phyloP scores from a whole-genome alignment of 805 yeast species.

The Cyberlindnera samutprakarnensis region DNA sequence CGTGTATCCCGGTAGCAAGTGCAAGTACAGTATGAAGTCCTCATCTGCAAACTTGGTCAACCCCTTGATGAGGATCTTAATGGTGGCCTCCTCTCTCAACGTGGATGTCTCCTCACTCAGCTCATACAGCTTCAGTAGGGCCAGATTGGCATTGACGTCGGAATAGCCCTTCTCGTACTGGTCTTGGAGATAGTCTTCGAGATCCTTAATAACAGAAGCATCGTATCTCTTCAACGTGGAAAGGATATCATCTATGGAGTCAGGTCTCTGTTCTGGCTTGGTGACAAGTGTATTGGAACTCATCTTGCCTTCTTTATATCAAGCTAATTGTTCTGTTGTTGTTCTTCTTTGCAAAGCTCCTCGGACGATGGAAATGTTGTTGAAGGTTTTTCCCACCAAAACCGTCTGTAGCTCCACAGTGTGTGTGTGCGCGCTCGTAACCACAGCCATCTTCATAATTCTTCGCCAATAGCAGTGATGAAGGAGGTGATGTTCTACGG shows the following conservation, averaged over 20 bases:
- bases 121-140: conserved; percentile 36
- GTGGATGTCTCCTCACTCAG: conserved; percentile 27
- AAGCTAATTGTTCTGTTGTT: too few relatives aligned
- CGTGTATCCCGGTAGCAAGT: conserved; percentile 35
- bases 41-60: conserved; percentile 31
- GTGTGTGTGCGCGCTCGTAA: too few relatives aligned
- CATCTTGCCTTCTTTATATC: conserved; percentile 7
- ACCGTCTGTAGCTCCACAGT: too few relatives aligned
- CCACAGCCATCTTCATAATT: too few relatives aligned
- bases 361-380: too few relatives aligned
- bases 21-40: conserved; percentile 37
- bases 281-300: conserved; percentile 26
- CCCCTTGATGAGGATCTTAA: conserved; percentile 33
- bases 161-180: conserved; percentile 31
- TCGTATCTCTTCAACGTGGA: conserved; percentile 38
- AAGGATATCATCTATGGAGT: conserved; percentile 30
- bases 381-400: too few relatives aligned
- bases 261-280: conserved; percentile 32
- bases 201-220: conserved; percentile 32
- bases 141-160: conserved; percentile 38
- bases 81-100: conserved; percentile 31
- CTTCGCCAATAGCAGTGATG: too few relatives aligned
- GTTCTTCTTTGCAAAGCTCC: too few relatives aligned
- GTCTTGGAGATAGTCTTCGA: conserved; percentile 35
- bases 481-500: too few relatives aligned